Evolutionary conservation across 2,329 filamentous ascomycete species (phyloP).

Genomic region (Orbilia ellipsospora): DNA sequence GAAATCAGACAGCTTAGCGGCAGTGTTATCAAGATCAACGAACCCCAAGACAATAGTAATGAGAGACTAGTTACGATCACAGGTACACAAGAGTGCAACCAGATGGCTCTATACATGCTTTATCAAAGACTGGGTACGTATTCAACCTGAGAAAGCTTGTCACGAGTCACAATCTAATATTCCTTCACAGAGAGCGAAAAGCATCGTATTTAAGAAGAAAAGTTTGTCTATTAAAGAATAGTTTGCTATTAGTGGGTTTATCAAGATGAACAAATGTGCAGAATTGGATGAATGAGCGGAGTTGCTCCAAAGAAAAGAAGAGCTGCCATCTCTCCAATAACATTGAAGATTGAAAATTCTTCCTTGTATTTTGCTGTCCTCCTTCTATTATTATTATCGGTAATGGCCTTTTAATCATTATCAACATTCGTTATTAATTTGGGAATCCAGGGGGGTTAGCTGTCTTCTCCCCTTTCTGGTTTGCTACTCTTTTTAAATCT

Average conservation of each 20-base stretch:
- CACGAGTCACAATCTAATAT: slow-evolving; percentile 55
- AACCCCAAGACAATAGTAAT: slow-evolving; percentile 98
- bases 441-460: slow-evolving; percentile 30
- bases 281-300: not conserved
- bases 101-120: slow-evolving; percentile 99
- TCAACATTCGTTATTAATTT: slow-evolving; percentile 36
- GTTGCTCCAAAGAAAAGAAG: not conserved
- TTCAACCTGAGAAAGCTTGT: not conserved
- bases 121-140: slow-evolving; percentile 91
- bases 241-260: not conserved
- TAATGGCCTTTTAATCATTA: slow-evolving; percentile 48
- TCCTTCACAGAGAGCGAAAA: slow-evolving; percentile 76
- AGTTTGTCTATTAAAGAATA: slow-evolving; percentile 40
- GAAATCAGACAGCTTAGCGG: slow-evolving; percentile 97
- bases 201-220: slow-evolving; percentile 71
- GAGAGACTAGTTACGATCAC: slow-evolving; percentile 97
- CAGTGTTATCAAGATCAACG: slow-evolving; percentile 99
- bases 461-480: slow-evolving; percentile 17
- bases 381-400: slow-evolving; percentile 20
- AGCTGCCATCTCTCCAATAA: not conserved
- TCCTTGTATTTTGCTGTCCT: slow-evolving; percentile 14
- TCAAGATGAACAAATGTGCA: slow-evolving; percentile 15
- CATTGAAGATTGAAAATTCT: slow-evolving; percentile 25
- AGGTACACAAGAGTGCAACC: slow-evolving; percentile 96
- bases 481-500: slow-evolving; percentile 23